phyloP scores from a whole-genome alignment of 768 basidiomycete genomes.

The Chiua virens region DNA sequence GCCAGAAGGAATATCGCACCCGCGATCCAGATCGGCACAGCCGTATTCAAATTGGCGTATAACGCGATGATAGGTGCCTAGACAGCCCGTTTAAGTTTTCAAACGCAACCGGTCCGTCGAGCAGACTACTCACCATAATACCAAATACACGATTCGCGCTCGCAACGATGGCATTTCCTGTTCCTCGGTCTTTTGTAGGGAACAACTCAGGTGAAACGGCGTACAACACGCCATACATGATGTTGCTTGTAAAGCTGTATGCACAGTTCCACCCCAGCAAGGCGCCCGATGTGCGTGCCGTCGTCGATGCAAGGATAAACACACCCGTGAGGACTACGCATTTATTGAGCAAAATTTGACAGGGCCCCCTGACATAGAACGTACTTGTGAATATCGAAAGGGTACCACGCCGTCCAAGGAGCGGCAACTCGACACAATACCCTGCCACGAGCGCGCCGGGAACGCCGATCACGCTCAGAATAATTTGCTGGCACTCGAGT shows the following conservation, averaged over 20 bases:
- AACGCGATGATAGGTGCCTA: constrained; percentile 69
- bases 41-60: constrained; percentile 60
- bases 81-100: neutral
- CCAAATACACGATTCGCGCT: constrained; percentile 65
- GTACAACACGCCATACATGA: constrained; percentile 76
- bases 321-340: no score
- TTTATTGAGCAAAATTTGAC: neutral
- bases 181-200: constrained; percentile 69
- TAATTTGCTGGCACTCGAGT: constrained; percentile 43
- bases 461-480: constrained; percentile 55
- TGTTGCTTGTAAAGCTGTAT: constrained; percentile 62
- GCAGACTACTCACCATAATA: constrained; percentile 46
- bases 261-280: constrained; percentile 81
- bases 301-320: no score
- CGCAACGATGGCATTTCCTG: constrained; percentile 63
- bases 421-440: constrained; percentile 49
- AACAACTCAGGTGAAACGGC: constrained; percentile 72
- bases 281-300: constrained; percentile 46
- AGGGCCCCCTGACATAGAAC: neutral
- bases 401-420: constrained; percentile 54
- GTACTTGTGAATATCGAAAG: constrained; percentile 49
- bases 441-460: constrained; percentile 60
- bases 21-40: constrained; percentile 70
- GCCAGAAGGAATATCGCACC: constrained; percentile 61
- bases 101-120: neutral